Evolutionary conservation across 495 filamentous ascomycete species (phyloP).

Genomic region (Lepraria neglecta): DNA sequence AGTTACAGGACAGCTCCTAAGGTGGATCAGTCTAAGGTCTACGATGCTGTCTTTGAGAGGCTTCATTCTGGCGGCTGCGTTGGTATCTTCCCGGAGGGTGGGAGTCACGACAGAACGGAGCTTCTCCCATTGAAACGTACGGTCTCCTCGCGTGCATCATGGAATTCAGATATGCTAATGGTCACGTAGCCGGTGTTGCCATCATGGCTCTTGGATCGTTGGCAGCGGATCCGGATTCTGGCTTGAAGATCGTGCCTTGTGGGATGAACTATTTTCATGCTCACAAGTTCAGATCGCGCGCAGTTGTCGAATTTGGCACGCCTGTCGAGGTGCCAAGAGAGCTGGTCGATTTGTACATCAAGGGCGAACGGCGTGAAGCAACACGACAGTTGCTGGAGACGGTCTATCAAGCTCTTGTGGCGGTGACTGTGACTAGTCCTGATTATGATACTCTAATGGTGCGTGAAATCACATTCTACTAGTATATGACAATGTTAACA

Average conservation of each 20-base stretch:
- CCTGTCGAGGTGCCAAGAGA: slow-evolving; percentile 77
- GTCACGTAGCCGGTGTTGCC: slow-evolving; percentile 76
- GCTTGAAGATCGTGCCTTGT: slow-evolving; percentile 97
- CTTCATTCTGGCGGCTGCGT: slow-evolving; percentile 80
- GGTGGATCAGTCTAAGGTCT: slow-evolving; percentile 89
- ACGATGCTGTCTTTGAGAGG: slow-evolving; percentile 81
- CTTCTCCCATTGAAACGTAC: slow-evolving; percentile 84
- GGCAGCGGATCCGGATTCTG: slow-evolving; percentile 79
- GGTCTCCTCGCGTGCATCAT: background rate
- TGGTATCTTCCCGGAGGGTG: slow-evolving; percentile 96
- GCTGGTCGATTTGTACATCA: slow-evolving; percentile 78
- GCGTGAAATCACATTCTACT: slow-evolving; percentile 24
- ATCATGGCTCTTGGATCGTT: slow-evolving; percentile 96
- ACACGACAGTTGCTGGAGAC: slow-evolving; percentile 75
- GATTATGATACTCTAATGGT: slow-evolving; percentile 98
- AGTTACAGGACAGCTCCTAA: slow-evolving; percentile 86
- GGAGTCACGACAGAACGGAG: slow-evolving; percentile 92
- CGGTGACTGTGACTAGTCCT: slow-evolving; percentile 88
- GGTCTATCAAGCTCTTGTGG: slow-evolving; percentile 74
- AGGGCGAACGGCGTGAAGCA: slow-evolving; percentile 74
- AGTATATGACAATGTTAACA: slow-evolving; percentile 31
- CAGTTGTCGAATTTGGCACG: slow-evolving; percentile 90
- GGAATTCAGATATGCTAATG: slow-evolving; percentile 19
- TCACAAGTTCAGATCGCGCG: slow-evolving; percentile 95
- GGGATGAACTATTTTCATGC: slow-evolving; percentile 99